Evolutionary conservation across 1,284 basidiomycete species (phyloP), one percentile per base, ranked within the genome.

Genomic region (Ustilago cynodontis): DNA sequence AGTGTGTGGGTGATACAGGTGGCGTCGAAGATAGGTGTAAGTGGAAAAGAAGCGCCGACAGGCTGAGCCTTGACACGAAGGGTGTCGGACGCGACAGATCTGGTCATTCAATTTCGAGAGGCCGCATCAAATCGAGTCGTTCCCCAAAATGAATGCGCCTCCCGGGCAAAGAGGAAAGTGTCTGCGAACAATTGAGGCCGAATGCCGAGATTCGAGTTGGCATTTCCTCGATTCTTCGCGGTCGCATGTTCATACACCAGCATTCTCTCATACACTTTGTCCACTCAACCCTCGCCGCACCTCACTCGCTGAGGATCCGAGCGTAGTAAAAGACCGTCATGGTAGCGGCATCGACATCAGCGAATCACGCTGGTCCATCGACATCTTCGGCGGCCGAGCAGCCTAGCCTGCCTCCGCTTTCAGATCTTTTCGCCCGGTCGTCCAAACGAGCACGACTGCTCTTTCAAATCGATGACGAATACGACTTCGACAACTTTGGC

Each of bases 401-500:
- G 24, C 33, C 56, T 10, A 54, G 31, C 39, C 26, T 76, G 50
- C 73, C 73, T 59, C 68, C 73, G 53, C 68, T 76, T 20, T 61
- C 68, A n/a, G 74, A 77, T 35, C 56, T 77, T 20, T 63, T 77
- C 35, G 69, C 68, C 14, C 69, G 74, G 10, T 77, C 74, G 8
- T 71, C 74, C 1, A 77, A 77, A 37, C 61, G 74, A 28, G 69
- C 74, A 20, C 66, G 69, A 33, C 53, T 77, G 4, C 69, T 77
- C 13, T 77, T 71, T 31, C 65, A 59, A 53, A 65, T 71, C 56
- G 74, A 77, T 28, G 60, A 62, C 47, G 69, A 69, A 3, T 69
- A 71, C 52, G 65, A 71, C 35, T 71, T 63, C 52, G 69, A 69
- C 69, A 71, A 69, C 62, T 69, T 77, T 55, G 69, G 74, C 26